Percentiles rank a stretch among this genome's conserved stretches.
Evolutionary conservation across 78 protist genomes (phyloP).

Genomic region (Dictyostelium purpureum): DNA sequence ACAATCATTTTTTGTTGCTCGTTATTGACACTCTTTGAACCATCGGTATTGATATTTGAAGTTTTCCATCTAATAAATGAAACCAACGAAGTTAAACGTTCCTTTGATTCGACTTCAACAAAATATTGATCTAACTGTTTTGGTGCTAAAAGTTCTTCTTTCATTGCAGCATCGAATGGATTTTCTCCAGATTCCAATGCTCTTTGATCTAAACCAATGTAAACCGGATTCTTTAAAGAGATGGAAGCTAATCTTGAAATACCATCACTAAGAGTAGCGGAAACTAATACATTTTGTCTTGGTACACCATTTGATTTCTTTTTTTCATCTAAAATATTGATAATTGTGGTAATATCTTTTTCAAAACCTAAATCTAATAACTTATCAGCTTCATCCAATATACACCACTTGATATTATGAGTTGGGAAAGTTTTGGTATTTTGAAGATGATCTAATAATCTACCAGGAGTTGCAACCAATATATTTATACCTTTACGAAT

Average conservation of each 20-base stretch:
- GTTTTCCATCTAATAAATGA: constrained; percentile 72
- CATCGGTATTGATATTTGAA: background rate
- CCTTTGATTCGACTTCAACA: constrained; percentile 74
- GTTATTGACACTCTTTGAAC: background rate
- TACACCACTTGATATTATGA: constrained; percentile 25
- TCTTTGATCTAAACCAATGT: constrained; percentile 30
- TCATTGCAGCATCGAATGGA: background rate
- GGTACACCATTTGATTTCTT: constrained; percentile 3
- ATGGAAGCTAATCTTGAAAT: constrained; percentile 89
- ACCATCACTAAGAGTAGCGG: constrained; percentile 85
- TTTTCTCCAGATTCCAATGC: background rate
- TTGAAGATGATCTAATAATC: constrained; percentile 92
- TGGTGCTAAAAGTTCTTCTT: constrained; percentile 30
- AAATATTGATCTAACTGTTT: constrained; percentile 67
- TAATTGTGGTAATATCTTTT: constrained; percentile 52
- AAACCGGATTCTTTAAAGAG: constrained; percentile 49
- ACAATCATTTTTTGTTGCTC: constrained; percentile 82
- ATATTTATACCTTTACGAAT: constrained; percentile 91
- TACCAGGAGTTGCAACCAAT: constrained; percentile 94
- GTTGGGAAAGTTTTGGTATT: constrained; percentile 76
- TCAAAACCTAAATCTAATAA: constrained; percentile 92
- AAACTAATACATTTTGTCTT: constrained; percentile 85
- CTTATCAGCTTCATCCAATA: constrained; percentile 96
- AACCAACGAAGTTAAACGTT: constrained; percentile 45
- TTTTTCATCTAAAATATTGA: constrained; percentile 47